A percentile compares a stretch with the other conserved stretches of the same genome.
Evolutionary conservation across 768 basidiomycete genomes (phyloP).

Genomic region (Boletus sensibilis): DNA sequence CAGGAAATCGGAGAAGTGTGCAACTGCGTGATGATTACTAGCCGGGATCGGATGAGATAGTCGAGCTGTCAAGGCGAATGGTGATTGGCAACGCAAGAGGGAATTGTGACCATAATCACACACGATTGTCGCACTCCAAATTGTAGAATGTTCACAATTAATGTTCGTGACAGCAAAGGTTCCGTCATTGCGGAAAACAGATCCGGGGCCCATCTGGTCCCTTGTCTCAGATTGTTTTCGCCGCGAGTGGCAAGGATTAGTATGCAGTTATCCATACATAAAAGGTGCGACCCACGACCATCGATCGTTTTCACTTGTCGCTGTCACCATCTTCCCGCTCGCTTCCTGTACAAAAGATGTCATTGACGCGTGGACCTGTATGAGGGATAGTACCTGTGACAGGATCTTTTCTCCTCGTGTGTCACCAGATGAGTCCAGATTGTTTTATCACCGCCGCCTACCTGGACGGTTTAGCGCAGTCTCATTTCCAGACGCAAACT

Average conservation of each 20-base stretch:
- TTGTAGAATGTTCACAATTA: neutral
- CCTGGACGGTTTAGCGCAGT: no score
- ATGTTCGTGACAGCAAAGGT: neutral
- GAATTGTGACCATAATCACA: neutral
- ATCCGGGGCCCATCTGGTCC: neutral
- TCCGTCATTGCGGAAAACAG: neutral
- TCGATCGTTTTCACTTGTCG: neutral
- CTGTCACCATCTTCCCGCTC: neutral
- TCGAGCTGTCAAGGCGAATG: neutral
- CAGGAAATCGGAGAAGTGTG: neutral
- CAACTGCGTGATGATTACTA: neutral
- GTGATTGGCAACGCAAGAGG: neutral
- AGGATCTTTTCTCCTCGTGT: no score
- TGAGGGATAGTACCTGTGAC: neutral
- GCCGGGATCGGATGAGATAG: neutral
- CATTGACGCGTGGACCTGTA: neutral
- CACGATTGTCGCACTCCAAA: conserved; percentile 1
- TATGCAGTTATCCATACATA: neutral
- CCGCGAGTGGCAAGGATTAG: neutral
- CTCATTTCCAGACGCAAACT: neutral
- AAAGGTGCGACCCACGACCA: neutral
- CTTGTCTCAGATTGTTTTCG: neutral
- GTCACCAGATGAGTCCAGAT: neutral
- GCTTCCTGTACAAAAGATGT: neutral
- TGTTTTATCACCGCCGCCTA: neutral